phyloP scores from a whole-genome alignment of 176 grass and related monocot species.

The Dendrocalamus sinicus region DNA sequence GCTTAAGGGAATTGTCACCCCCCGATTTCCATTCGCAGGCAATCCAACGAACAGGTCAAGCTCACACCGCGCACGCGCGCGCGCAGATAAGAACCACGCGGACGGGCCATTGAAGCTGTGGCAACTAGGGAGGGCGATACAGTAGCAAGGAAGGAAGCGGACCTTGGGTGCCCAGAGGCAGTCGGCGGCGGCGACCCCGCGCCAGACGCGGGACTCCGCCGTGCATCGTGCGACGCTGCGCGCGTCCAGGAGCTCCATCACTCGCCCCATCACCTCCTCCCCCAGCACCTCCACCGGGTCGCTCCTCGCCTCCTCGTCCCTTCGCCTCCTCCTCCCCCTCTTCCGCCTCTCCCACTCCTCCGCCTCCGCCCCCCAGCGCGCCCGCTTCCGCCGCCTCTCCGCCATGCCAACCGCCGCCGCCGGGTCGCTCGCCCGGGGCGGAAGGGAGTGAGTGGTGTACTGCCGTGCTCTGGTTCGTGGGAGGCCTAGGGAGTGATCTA shows the following conservation, averaged over 20 bases:
- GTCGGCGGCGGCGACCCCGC: constrained; percentile 57
- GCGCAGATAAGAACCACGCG: neutral
- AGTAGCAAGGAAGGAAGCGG: neutral
- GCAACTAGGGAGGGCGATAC: neutral
- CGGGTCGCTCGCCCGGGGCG: neutral
- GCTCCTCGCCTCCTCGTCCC: neutral
- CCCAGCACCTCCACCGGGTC: constrained; percentile 65
- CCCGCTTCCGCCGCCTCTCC: constrained; percentile 25
- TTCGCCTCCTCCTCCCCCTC: neutral
- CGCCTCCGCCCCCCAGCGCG: constrained; percentile 21
- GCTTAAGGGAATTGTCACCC: neutral
- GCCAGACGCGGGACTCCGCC: constrained; percentile 62
- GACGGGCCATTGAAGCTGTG: neutral
- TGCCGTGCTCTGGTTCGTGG: neutral
- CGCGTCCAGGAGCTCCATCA: constrained; percentile 68
- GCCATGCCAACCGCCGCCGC: constrained; percentile 29
- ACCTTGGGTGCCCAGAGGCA: constrained; percentile 76
- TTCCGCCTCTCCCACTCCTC: constrained; percentile 12
- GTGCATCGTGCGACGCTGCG: constrained; percentile 80
- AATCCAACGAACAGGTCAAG: constrained; percentile 41
- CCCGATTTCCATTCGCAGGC: neutral
- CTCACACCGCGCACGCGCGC: neutral
- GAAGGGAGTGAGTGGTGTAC: neutral
- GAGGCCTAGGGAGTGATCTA: neutral
- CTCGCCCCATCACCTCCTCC: constrained; percentile 57